These are phyloP conservation scores for Dichomitus squalens DNA, from an alignment of 1,284 basidiomycete genomes.

Conservation along the genomic window DNA sequence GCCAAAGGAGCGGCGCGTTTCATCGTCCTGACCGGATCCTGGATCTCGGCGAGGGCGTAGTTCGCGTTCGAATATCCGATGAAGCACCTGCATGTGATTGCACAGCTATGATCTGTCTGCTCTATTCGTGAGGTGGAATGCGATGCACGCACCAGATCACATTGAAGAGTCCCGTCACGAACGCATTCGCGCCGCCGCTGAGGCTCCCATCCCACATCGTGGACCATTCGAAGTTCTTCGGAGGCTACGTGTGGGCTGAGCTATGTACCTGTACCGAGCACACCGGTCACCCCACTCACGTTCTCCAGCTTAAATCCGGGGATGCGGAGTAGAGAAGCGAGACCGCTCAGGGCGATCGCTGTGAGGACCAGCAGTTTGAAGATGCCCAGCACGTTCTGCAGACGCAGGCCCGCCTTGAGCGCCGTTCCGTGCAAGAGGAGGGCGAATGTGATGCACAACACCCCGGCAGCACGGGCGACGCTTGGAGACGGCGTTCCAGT, in stretches of 20 bases:
- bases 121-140: background rate
- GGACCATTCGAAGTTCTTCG: slow-evolving; percentile 54
- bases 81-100: slow-evolving; percentile 52
- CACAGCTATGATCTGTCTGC: background rate
- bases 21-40: slow-evolving; percentile 66
- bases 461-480: slow-evolving; percentile 34
- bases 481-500: slow-evolving; percentile 19
- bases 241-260: slow-evolving; percentile 26
- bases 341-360: slow-evolving; percentile 58
- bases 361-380: slow-evolving; percentile 66
- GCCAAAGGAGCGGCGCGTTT: slow-evolving; percentile 68
- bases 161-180: slow-evolving; percentile 64
- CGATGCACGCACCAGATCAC: slow-evolving; percentile 56
- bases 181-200: slow-evolving; percentile 49
- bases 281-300: slow-evolving; percentile 37
- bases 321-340: slow-evolving; percentile 54
- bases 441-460: slow-evolving; percentile 58
- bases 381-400: slow-evolving; percentile 68
- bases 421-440: slow-evolving; percentile 59
- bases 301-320: slow-evolving; percentile 47
- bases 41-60: slow-evolving; percentile 69
- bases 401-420: slow-evolving; percentile 57
- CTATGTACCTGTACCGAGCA: background rate
- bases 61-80: slow-evolving; percentile 73
- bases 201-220: slow-evolving; percentile 59